Percentiles rank a stretch among this genome's conserved stretches.
Conservation (phyloP, 345 rosid genomes). For the Physaria fendleri region DNA sequence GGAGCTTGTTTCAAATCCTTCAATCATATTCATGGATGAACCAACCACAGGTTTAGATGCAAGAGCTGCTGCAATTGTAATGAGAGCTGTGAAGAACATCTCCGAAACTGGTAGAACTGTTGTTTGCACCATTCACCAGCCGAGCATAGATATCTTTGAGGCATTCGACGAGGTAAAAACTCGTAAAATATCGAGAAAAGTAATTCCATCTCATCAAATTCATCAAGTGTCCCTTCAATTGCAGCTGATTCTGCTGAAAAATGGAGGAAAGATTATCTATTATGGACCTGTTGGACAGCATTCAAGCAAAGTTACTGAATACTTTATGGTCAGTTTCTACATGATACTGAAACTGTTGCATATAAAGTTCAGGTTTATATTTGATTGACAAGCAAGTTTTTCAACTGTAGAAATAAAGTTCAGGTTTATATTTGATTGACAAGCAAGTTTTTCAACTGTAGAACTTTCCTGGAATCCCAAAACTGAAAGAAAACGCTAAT, state of each 20-base stretch:
- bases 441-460: not conserved
- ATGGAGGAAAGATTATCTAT: slow-evolving; percentile 49
- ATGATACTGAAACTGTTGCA: not conserved
- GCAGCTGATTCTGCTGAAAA: slow-evolving; percentile 60
- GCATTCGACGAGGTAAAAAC: slow-evolving; percentile 40
- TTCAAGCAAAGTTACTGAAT: slow-evolving; percentile 43
- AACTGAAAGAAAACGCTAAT: slow-evolving; percentile 36
- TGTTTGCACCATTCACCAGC: slow-evolving; percentile 51
- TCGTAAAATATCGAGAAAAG: not conserved
- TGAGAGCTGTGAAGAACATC: slow-evolving; percentile 44
- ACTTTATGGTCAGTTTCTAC: slow-evolving; percentile 41
- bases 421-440: not conserved
- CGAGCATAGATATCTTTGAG: slow-evolving; percentile 38
- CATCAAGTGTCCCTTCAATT: not conserved
- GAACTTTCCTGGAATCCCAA: slow-evolving; percentile 35
- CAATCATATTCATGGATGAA: slow-evolving; percentile 49
- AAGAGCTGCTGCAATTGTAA: slow-evolving; percentile 48
- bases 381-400: not conserved
- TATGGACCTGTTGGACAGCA: slow-evolving; percentile 49
- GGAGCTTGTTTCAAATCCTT: slow-evolving; percentile 44
- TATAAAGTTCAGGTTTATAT: not conserved
- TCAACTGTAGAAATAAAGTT: slow-evolving; percentile 17
- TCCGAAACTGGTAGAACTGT: slow-evolving; percentile 39
- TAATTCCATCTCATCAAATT: not conserved
- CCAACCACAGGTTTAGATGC: slow-evolving; percentile 49